These are phyloP conservation scores for Pezicula radicicola DNA, from an alignment of 2,329 filamentous ascomycete species.

Conservation along the genomic window DNA sequence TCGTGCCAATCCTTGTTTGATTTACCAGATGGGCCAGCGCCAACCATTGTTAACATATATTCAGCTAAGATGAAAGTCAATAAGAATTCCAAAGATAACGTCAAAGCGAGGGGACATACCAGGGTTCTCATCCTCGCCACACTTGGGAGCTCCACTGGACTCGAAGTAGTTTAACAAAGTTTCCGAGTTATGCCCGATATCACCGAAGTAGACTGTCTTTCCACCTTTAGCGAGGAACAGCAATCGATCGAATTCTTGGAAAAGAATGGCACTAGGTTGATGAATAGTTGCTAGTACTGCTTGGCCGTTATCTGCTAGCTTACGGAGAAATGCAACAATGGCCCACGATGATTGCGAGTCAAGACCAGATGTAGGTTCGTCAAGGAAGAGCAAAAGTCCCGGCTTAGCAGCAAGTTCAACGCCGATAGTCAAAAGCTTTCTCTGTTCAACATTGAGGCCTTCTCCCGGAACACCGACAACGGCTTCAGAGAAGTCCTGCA, in stretches of 20 bases:
- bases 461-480: conserved; percentile 89
- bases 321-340: conserved; percentile 83
- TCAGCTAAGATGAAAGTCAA: not conserved
- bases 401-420: conserved; percentile 96
- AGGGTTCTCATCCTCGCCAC: conserved; percentile 70
- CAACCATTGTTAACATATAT: conserved; percentile 39
- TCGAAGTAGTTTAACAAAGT: conserved; percentile 64
- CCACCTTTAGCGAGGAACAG: conserved; percentile 77
- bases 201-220: conserved; percentile 78
- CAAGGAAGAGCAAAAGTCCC: conserved; percentile 83
- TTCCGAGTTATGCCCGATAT: conserved; percentile 54
- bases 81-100: conserved; percentile 27
- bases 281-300: conserved; percentile 95
- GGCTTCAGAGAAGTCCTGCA: conserved; percentile 88
- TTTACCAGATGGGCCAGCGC: conserved; percentile 57
- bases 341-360: conserved; percentile 95
- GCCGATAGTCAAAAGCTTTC: conserved; percentile 83
- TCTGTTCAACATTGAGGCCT: conserved; percentile 71
- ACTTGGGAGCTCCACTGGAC: conserved; percentile 62
- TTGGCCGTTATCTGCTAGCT: conserved; percentile 84
- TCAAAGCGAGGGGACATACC: conserved; percentile 62
- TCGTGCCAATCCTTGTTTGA: conserved; percentile 59
- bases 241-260: conserved; percentile 83
- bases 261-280: conserved; percentile 89
- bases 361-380: conserved; percentile 92